Conservation (phyloP, 768 basidiomycete species). For the Hemileccinum impolitum region DNA sequence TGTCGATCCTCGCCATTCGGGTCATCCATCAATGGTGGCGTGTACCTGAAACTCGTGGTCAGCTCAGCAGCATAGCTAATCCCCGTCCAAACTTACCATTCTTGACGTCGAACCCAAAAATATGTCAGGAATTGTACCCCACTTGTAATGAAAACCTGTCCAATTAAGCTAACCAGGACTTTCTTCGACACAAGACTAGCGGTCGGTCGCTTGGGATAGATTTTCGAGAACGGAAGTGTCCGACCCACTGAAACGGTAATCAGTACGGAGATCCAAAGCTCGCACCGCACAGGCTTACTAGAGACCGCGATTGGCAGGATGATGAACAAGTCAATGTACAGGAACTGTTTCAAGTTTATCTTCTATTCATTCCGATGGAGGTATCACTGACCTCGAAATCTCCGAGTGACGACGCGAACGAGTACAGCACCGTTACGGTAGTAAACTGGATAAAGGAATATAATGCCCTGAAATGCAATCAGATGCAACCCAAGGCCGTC, state of each 20-base stretch:
- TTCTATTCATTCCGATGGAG: slow-evolving; percentile 4
- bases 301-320: slow-evolving; percentile 96
- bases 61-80: not conserved
- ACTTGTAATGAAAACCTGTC: slow-evolving; percentile 86
- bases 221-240: slow-evolving; percentile 82
- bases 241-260: slow-evolving; percentile 72
- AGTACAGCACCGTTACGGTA: slow-evolving; percentile 93
- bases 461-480: slow-evolving; percentile 66
- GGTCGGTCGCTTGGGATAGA: slow-evolving; percentile 89
- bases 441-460: slow-evolving; percentile 99
- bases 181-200: slow-evolving; percentile 95
- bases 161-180: slow-evolving; percentile 88
- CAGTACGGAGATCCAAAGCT: slow-evolving; percentile 1
- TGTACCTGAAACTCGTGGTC: slow-evolving; percentile 56
- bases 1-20: slow-evolving; percentile 58
- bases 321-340: slow-evolving; percentile 97
- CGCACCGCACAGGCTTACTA: slow-evolving; percentile 52
- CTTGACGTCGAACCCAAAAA: slow-evolving; percentile 80
- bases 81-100: slow-evolving; percentile 54
- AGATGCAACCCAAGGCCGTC: not conserved
- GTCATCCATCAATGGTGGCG: slow-evolving; percentile 51
- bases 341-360: slow-evolving; percentile 53
- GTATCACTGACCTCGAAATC: slow-evolving; percentile 79
- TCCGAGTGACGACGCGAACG: slow-evolving; percentile 92
- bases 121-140: slow-evolving; percentile 84